These are phyloP conservation scores for Candida glucosophila DNA, from an alignment of 1,139 yeast species.

Conservation along the genomic window DNA sequence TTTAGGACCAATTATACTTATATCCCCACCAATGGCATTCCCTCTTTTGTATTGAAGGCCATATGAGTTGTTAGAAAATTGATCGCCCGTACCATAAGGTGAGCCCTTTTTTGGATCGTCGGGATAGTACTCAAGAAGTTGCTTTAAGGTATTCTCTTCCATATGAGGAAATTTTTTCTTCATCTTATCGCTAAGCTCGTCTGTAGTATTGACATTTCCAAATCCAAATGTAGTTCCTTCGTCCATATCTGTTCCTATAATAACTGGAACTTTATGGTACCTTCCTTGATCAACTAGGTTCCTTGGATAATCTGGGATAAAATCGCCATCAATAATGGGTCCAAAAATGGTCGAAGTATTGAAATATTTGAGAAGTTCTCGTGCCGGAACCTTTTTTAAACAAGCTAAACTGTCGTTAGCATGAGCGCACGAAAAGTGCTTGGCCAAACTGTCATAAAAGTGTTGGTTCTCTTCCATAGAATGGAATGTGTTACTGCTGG, in stretches of 20 bases:
- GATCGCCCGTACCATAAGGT: constrained; percentile 2
- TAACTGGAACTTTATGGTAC: constrained; percentile 2
- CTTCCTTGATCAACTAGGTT: neutral
- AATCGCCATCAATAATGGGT: constrained; percentile 2
- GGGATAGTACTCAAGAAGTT: constrained; percentile 1
- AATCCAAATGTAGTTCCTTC: constrained; percentile 2
- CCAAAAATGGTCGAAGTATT: too few relatives aligned
- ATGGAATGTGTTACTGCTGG: too few relatives aligned
- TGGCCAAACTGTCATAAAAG: too few relatives aligned
- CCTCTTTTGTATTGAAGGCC: constrained; percentile 2
- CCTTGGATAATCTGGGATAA: constrained; percentile 1
- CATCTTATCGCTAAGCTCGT: constrained; percentile 1
- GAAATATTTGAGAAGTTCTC: too few relatives aligned
- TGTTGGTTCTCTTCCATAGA: too few relatives aligned
- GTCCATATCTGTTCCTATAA: constrained; percentile 3
- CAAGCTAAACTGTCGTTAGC: too few relatives aligned
- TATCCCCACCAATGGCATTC: constrained; percentile 1
- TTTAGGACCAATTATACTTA: constrained; percentile 1
- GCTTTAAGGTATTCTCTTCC: neutral
- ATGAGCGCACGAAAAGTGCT: too few relatives aligned
- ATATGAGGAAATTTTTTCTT: neutral
- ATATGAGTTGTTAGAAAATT: constrained; percentile 1
- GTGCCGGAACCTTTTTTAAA: too few relatives aligned
- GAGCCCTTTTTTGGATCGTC: constrained; percentile 1
- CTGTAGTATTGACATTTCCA: neutral